Percentiles rank a stretch among this genome's conserved stretches.
These are phyloP conservation scores for Ogataea chonburiensis DNA, from an alignment of 805 yeast genomes.

Conservation along the genomic window DNA sequence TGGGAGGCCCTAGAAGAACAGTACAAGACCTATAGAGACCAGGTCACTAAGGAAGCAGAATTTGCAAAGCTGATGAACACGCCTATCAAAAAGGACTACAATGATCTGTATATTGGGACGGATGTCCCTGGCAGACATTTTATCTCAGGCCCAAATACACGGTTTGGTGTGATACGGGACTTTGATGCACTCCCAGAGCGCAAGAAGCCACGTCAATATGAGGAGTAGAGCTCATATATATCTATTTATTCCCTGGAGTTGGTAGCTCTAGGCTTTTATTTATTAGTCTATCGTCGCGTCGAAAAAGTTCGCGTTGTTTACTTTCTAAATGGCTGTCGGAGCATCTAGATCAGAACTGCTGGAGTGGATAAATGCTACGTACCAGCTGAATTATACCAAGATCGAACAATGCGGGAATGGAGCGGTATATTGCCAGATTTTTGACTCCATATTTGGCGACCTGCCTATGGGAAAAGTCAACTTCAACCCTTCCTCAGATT, in stretches of 20 bases:
- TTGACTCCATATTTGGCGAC: conserved; percentile 82
- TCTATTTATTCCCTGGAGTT: conserved; percentile 9
- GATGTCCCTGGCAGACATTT: conserved; percentile 35
- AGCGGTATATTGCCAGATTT: conserved; percentile 88
- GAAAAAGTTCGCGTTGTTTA: conserved; percentile 19
- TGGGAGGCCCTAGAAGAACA: conserved; percentile 23
- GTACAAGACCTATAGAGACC: conserved; percentile 24
- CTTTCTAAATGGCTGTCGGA: conserved; percentile 40
- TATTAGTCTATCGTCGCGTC: conserved; percentile 21
- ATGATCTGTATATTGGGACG: conserved; percentile 23
- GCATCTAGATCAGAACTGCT: conserved; percentile 84
- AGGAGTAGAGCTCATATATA: background rate
- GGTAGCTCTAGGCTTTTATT: too few species aligned
- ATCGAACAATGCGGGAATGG: conserved; percentile 96
- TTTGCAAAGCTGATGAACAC: conserved; percentile 22
- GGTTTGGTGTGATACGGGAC: conserved; percentile 30
- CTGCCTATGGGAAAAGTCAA: conserved; percentile 78
- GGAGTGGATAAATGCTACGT: conserved; percentile 77
- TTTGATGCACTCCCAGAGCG: conserved; percentile 32
- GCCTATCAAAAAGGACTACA: conserved; percentile 15
- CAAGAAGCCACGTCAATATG: conserved; percentile 21
- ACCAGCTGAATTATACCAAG: conserved; percentile 63
- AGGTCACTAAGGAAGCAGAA: conserved; percentile 24
- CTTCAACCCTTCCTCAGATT: conserved; percentile 67
- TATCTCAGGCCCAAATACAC: conserved; percentile 28